A percentile compares a stretch with the other conserved stretches of the same genome.
Evolutionary conservation across 2,329 filamentous ascomycete species (phyloP).

Genomic region (Fusarium siculi): DNA sequence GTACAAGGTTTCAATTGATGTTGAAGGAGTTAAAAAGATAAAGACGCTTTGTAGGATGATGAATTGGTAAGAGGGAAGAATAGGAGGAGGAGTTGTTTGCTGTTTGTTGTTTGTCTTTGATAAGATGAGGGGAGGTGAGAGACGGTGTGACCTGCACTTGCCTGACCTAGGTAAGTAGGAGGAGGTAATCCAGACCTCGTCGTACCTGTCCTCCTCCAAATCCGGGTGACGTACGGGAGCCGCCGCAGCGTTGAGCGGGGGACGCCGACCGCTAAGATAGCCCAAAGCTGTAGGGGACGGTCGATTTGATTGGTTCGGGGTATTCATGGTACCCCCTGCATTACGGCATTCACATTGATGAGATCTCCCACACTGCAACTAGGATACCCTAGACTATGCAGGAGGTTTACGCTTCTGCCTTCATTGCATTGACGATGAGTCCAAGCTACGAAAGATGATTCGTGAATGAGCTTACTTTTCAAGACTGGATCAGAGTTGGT

Average conservation of each 20-base stretch:
- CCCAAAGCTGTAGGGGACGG: constrained; percentile 27
- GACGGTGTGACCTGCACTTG: constrained; percentile 38
- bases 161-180: constrained; percentile 16
- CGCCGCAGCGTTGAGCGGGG: constrained; percentile 40
- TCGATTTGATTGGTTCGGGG: constrained; percentile 30
- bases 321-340: constrained; percentile 11
- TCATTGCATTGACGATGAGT: neutral
- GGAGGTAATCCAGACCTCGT: neutral
- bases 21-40: neutral
- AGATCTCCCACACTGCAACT: neutral
- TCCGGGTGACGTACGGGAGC: constrained; percentile 36
- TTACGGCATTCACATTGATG: constrained; percentile 3
- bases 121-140: constrained; percentile 22
- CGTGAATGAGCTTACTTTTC: neutral
- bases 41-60: neutral
- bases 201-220: constrained; percentile 15
- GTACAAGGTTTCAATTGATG: neutral
- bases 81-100: neutral
- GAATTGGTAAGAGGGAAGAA: neutral
- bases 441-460: too few species aligned
- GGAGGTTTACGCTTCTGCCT: neutral
- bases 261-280: constrained; percentile 34
- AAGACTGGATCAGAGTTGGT: neutral
- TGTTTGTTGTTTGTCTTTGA: constrained; percentile 1
- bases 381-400: constrained; percentile 22